Percentiles rank a stretch among this genome's conserved stretches.
These are phyloP conservation scores for Bacidia gigantensis DNA, from an alignment of 495 filamentous ascomycete genomes.

Conservation along the genomic window DNA sequence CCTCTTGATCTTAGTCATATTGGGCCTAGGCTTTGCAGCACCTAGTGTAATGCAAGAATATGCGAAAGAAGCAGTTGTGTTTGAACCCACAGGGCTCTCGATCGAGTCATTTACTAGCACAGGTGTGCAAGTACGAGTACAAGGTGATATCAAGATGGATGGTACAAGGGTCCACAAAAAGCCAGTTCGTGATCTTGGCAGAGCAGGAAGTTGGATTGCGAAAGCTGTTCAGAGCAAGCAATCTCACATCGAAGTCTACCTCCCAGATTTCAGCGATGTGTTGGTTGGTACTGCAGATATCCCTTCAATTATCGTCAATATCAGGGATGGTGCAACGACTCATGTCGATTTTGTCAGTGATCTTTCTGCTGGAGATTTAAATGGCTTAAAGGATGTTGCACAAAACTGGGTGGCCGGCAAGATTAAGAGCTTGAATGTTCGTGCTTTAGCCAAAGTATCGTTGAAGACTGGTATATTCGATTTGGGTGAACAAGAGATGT, in stretches of 20 bases:
- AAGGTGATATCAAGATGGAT: slow-evolving; percentile 69
- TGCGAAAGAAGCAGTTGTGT: slow-evolving; percentile 62
- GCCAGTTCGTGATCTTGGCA: slow-evolving; percentile 58
- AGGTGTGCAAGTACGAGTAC: slow-evolving; percentile 64
- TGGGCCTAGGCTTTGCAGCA: slow-evolving; percentile 60
- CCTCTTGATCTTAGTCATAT: slow-evolving; percentile 31
- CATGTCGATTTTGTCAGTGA: slow-evolving; percentile 65
- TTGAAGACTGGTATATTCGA: slow-evolving; percentile 65
- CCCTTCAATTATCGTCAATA: slow-evolving; percentile 56
- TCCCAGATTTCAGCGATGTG: slow-evolving; percentile 71
- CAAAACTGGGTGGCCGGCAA: slow-evolving; percentile 77
- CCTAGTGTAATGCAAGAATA: slow-evolving; percentile 74
- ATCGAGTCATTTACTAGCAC: slow-evolving; percentile 66
- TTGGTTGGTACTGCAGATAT: slow-evolving; percentile 63
- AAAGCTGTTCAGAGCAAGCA: slow-evolving; percentile 52
- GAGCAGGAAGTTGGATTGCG: slow-evolving; percentile 69
- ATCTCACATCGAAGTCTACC: slow-evolving; percentile 59
- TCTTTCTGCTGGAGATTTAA: slow-evolving; percentile 59
- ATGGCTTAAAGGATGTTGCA: slow-evolving; percentile 64
- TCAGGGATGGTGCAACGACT: slow-evolving; percentile 64
- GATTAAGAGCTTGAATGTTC: slow-evolving; percentile 49
- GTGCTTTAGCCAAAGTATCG: slow-evolving; percentile 52
- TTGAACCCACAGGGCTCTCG: slow-evolving; percentile 68
- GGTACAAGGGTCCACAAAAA: slow-evolving; percentile 55
- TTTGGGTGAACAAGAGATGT: slow-evolving; percentile 58